phyloP scores from a whole-genome alignment of 495 filamentous ascomycete species.

The Wilcoxina mikolae region DNA sequence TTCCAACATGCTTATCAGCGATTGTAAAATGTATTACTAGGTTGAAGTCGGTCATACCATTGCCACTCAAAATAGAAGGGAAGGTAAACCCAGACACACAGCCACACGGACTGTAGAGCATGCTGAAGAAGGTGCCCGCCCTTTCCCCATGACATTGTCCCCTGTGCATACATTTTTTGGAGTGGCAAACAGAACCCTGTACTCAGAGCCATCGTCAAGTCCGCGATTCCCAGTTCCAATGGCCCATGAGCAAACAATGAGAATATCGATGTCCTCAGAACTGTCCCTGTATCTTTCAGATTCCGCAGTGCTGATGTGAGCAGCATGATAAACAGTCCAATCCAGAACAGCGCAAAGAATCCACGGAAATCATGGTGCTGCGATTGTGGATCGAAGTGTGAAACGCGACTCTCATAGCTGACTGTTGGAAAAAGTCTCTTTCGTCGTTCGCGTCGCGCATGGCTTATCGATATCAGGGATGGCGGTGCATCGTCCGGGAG shows the following conservation, averaged over 20 bases:
- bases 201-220: constrained; percentile 63
- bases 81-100: constrained; percentile 68
- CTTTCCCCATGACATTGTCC: constrained; percentile 54
- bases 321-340: constrained; percentile 89
- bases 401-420: constrained; percentile 81
- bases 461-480: constrained; percentile 71
- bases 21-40: not conserved
- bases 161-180: constrained; percentile 48
- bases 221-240: constrained; percentile 70
- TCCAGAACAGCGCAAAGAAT: constrained; percentile 97
- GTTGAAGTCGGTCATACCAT: constrained; percentile 31
- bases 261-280: constrained; percentile 73
- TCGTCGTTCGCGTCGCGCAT: constrained; percentile 65
- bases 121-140: constrained; percentile 71
- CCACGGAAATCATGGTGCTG: constrained; percentile 90
- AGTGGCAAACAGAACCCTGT: constrained; percentile 59
- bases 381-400: constrained; percentile 85
- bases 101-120: constrained; percentile 63
- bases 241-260: constrained; percentile 70
- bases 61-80: constrained; percentile 85
- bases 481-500: constrained; percentile 82
- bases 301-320: constrained; percentile 83
- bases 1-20: constrained; percentile 28
- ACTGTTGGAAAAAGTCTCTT: constrained; percentile 89
- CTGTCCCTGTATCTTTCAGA: constrained; percentile 82